Conservation (phyloP, 208 protist species). For the Trypanosoma mega region DNA sequence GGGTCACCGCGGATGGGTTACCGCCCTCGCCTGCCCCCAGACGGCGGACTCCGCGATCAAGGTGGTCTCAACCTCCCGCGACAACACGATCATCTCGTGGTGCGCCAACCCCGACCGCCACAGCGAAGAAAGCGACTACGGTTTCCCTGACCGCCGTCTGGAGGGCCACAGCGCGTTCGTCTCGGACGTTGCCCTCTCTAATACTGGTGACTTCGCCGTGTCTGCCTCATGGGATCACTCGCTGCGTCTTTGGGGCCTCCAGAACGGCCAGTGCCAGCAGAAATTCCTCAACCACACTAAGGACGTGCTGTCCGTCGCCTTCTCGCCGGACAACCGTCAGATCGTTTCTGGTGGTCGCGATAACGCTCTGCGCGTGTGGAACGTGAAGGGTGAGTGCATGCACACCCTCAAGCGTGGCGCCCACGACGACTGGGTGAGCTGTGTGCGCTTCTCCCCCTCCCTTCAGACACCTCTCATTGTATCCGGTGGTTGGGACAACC, state of each 20-base stretch:
- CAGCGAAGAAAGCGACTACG: constrained; percentile 72
- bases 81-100: constrained; percentile 98
- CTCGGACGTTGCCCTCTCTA: constrained; percentile 97
- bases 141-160: constrained; percentile 73
- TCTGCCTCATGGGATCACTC: constrained; percentile 99
- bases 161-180: constrained; percentile 95
- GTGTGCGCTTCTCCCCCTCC: constrained; percentile 97
- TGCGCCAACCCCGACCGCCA: constrained; percentile 83
- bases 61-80: constrained; percentile 92
- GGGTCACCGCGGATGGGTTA: constrained; percentile 97
- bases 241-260: constrained; percentile 99
- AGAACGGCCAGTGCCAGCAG: constrained; percentile 90
- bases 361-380: constrained; percentile 98
- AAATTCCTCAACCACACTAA: constrained; percentile 98
- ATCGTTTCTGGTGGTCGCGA: constrained; percentile 99
- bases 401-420: constrained; percentile 93
- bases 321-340: constrained; percentile 99
- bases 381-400: constrained; percentile 99
- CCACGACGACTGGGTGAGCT: constrained; percentile 99
- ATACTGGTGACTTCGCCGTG: constrained; percentile 97
- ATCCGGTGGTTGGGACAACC: constrained; percentile 97
- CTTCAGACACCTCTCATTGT: constrained; percentile 94
- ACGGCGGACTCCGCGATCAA: constrained; percentile 77
- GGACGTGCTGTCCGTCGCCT: constrained; percentile 98
- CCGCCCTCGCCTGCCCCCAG: constrained; percentile 76